A percentile compares a stretch with the other conserved stretches of the same genome.
Conservation (phyloP, 2,329 filamentous ascomycete species). For the Elsinoe australis region DNA sequence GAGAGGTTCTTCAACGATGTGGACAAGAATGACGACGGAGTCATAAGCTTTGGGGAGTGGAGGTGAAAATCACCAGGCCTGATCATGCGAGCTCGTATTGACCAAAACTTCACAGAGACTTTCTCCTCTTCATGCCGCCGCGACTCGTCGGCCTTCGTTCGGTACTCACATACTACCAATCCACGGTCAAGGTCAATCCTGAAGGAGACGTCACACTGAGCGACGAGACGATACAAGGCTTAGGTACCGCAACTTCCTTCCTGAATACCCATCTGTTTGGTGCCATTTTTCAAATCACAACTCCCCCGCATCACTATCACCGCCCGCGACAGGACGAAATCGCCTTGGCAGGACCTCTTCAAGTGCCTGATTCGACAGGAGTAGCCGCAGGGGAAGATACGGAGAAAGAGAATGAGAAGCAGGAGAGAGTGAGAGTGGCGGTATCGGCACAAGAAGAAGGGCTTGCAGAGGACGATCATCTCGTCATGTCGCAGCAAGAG, state of each 20-base stretch:
- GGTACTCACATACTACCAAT: conserved; percentile 84
- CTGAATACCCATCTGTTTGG: conserved; percentile 68
- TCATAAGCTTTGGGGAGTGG: conserved; percentile 91
- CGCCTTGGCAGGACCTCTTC: conserved; percentile 15
- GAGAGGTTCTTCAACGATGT: conserved; percentile 83
- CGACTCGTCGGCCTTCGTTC: conserved; percentile 65
- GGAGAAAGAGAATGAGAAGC: conserved; percentile 9
- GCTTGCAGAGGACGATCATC: conserved; percentile 11
- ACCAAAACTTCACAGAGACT: conserved; percentile 56
- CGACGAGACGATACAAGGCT: conserved; percentile 81
- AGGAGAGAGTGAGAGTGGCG: conserved; percentile 11
- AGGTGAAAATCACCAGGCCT: conserved; percentile 53
- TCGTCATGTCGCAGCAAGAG: conserved; percentile 18
- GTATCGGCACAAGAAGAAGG: conserved; percentile 16
- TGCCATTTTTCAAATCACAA: conserved; percentile 62
- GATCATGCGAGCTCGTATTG: background rate
- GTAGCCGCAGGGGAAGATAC: conserved; percentile 3
- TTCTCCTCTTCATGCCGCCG: conserved; percentile 78
- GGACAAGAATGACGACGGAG: conserved; percentile 79
- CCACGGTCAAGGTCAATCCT: conserved; percentile 78
- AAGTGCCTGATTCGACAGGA: conserved; percentile 10
- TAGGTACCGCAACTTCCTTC: conserved; percentile 67
- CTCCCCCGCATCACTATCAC: conserved; percentile 31
- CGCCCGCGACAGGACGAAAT: conserved; percentile 10
- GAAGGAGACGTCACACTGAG: conserved; percentile 91